Base-by-base conservation (phyloP, 352 stramenopile genomes). In the Phytophthora capsici region DNA sequence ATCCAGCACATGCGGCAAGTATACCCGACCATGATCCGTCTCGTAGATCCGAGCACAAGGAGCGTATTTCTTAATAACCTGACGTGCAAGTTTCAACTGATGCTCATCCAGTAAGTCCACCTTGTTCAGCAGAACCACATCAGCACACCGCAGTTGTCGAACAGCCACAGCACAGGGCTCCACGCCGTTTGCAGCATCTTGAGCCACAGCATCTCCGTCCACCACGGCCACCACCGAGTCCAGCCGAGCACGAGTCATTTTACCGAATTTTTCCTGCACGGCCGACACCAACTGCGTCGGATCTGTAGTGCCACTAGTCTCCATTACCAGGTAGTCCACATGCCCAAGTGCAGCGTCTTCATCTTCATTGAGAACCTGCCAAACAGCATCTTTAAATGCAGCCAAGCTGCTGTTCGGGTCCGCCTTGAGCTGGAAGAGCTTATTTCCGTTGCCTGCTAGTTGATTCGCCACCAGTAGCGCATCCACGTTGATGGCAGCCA, bases 51-150 rank as follows among this genome's bases (percentile, higher is more conserved):
- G 63, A 9, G 84, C 82, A 34, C 68, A 59, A 1, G 84, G 84
- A 13, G 84, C 80, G 28, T 86, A 75, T 46, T 75, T 59, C 2
- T 38, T 12, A 9, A 90, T 69, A 10, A 90, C 68, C 0, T 50
- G 9, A 13, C 67, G 70, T 1, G 82, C 82, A 7, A 19, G 26
- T 8, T 44, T 37, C 19, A 81, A 67, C 16, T 52, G 61, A 0
- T 47, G 41, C 2, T 79, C 77, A 36, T 75, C 48, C 61, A 94
- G 62, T 9, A 94, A 63, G 49, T 94, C 86, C 30, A 90, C 73
- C 60, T 94, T 94, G 66, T 94, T 94, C n/a, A 94, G 79, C 56
- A 93, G 58, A 30, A 94, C 84, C 17, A 93, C 79, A 53, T 94
- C 86, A 2, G 86, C 86, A 36, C 82, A 90, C 10, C 70, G 56